phyloP scores from a whole-genome alignment of 352 stramenopile species.

The Globisporangium abappressorium region DNA sequence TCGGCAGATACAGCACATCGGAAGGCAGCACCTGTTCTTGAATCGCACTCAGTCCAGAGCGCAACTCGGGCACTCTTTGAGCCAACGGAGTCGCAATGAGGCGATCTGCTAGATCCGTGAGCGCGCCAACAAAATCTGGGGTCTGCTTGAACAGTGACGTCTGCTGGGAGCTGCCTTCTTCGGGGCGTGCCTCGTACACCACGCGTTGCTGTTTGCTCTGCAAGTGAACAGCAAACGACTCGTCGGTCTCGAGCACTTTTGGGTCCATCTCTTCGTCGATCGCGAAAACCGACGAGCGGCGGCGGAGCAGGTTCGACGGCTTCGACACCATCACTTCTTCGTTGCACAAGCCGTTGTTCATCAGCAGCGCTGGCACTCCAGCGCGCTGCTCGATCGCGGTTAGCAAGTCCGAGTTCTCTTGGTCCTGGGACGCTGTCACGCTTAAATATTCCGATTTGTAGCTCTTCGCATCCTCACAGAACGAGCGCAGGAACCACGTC shows the following conservation, averaged over 20 bases:
- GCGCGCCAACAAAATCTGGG: conserved; percentile 58
- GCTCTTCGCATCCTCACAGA: conserved; percentile 55
- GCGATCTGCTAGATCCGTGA: conserved; percentile 65
- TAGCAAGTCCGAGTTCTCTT: conserved; percentile 65
- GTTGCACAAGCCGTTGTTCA: conserved; percentile 67
- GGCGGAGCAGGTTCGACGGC: conserved; percentile 46
- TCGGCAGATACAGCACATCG: conserved; percentile 74
- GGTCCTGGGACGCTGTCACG: conserved; percentile 45
- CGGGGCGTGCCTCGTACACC: conserved; percentile 52
- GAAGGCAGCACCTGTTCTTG: conserved; percentile 55
- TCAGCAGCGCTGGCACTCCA: conserved; percentile 66
- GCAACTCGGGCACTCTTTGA: conserved; percentile 47
- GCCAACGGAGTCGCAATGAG: conserved; percentile 48
- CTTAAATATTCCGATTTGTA: conserved; percentile 81
- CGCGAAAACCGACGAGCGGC: conserved; percentile 54
- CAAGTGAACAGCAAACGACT: conserved; percentile 56
- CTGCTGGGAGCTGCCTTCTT: conserved; percentile 65
- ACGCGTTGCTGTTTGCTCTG: conserved; percentile 44
- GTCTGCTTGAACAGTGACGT: conserved; percentile 66
- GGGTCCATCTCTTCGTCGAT: conserved; percentile 52
- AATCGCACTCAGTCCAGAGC: conserved; percentile 46
- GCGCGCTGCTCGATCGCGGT: conserved; percentile 62
- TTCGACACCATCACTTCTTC: conserved; percentile 55
- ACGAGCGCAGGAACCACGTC: conserved; percentile 88
- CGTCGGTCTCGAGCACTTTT: conserved; percentile 33